These are phyloP conservation scores for Aureobasidium uvarum DNA, from an alignment of 2,329 filamentous ascomycete genomes.

Conservation along the genomic window DNA sequence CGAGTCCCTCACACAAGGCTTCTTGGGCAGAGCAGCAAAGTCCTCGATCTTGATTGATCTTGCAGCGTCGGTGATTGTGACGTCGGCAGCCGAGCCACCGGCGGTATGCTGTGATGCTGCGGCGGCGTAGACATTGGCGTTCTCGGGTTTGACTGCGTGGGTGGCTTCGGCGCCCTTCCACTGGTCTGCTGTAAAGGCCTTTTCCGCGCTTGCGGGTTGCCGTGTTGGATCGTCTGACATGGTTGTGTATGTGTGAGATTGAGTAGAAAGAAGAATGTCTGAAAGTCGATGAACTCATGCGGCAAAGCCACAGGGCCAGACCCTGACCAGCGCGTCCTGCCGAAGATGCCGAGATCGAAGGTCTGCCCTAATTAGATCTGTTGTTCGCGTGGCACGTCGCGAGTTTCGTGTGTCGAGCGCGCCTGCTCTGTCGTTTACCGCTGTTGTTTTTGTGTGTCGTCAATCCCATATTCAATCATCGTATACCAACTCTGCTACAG, in stretches of 20 bases:
- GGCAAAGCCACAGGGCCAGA: conserved; percentile 12
- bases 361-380: background rate
- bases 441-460: conserved; percentile 15
- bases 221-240: conserved; percentile 51
- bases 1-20: conserved; percentile 80
- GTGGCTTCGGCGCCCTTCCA: conserved; percentile 36
- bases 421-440: background rate
- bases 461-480: background rate
- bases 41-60: conserved; percentile 66
- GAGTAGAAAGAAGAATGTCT: background rate
- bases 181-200: conserved; percentile 39
- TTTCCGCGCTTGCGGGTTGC: conserved; percentile 29
- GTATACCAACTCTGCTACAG: background rate
- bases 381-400: conserved; percentile 8
- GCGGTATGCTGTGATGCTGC: conserved; percentile 59
- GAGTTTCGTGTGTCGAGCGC: conserved; percentile 11
- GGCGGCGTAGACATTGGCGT: conserved; percentile 53
- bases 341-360: background rate
- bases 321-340: conserved; percentile 9
- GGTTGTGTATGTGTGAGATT: conserved; percentile 24
- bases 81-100: conserved; percentile 62
- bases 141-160: conserved; percentile 42
- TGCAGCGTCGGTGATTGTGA: conserved; percentile 56
- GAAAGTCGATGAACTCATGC: conserved; percentile 22
- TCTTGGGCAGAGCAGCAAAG: conserved; percentile 69